Conservation (phyloP, 257 asterid genomes). For the Orobanche coerulescens region DNA sequence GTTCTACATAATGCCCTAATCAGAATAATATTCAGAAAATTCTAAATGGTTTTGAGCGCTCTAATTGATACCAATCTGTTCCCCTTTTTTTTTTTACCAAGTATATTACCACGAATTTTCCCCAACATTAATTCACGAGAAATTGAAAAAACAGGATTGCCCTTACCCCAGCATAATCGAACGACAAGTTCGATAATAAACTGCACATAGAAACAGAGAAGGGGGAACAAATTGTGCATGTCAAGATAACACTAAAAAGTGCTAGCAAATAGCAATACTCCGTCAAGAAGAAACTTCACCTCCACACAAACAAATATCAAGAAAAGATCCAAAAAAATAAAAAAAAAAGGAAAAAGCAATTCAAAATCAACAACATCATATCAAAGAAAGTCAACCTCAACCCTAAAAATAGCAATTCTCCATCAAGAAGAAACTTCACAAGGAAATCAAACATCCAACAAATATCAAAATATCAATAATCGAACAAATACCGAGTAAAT, state of each 20-base stretch:
- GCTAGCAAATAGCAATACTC: no score
- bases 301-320: no score
- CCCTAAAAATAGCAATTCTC: background rate
- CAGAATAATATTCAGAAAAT: background rate
- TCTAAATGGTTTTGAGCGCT: background rate
- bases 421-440: background rate
- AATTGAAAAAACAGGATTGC: background rate
- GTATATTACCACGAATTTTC: background rate
- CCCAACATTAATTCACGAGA: background rate
- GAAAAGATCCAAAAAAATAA: no score
- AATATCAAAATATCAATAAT: background rate
- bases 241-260: background rate
- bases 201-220: background rate
- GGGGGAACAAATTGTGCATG: background rate
- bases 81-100: no score
- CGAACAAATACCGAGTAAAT: background rate
- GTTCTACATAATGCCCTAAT: background rate
- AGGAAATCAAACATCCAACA: background rate
- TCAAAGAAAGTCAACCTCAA: background rate
- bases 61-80: background rate
- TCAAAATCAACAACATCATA: no score
- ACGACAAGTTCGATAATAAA: background rate
- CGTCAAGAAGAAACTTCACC: background rate
- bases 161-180: background rate
- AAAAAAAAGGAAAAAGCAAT: no score